Percentiles rank a stretch among this genome's conserved stretches.
Conservation (phyloP, 1,139 yeast genomes). For the Saccharomyces hybrid region DNA sequence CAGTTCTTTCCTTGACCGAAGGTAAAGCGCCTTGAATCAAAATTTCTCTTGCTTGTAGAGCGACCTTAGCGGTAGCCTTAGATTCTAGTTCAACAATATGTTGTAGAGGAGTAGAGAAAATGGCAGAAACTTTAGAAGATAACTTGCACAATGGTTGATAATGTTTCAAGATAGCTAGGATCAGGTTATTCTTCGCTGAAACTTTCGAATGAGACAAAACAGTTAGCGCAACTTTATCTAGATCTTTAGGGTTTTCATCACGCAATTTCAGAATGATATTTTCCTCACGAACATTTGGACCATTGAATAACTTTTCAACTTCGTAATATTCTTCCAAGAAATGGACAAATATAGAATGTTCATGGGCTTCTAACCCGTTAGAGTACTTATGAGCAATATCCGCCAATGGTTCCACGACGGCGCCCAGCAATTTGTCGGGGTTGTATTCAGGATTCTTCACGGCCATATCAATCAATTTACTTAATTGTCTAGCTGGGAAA, state of each 20-base stretch:
- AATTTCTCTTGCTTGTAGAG: constrained; percentile 93
- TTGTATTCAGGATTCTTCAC: constrained; percentile 37
- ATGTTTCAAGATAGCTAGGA: constrained; percentile 73
- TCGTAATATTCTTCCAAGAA: constrained; percentile 65
- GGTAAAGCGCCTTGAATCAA: constrained; percentile 95
- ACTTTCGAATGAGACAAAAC: constrained; percentile 89
- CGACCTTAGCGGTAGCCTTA: constrained; percentile 85
- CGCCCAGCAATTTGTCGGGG: constrained; percentile 44
- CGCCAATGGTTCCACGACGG: constrained; percentile 63
- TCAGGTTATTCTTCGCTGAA: constrained; percentile 83
- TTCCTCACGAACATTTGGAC: constrained; percentile 69
- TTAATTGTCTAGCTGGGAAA: constrained; percentile 87
- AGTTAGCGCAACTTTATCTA: constrained; percentile 60
- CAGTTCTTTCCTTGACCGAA: constrained; percentile 90
- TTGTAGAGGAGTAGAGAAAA: constrained; percentile 64
- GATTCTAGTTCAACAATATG: constrained; percentile 80
- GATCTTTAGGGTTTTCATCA: constrained; percentile 75
- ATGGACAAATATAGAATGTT: constrained; percentile 62
- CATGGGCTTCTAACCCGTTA: constrained; percentile 77
- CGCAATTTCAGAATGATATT: constrained; percentile 79
- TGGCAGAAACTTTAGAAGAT: constrained; percentile 58
- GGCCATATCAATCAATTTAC: constrained; percentile 38
- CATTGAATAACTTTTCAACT: constrained; percentile 71
- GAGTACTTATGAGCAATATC: constrained; percentile 63
- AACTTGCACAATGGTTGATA: constrained; percentile 70